These are phyloP conservation scores for Raffaelea arxii DNA, from an alignment of 2,329 filamentous ascomycete species.

Conservation along the genomic window DNA sequence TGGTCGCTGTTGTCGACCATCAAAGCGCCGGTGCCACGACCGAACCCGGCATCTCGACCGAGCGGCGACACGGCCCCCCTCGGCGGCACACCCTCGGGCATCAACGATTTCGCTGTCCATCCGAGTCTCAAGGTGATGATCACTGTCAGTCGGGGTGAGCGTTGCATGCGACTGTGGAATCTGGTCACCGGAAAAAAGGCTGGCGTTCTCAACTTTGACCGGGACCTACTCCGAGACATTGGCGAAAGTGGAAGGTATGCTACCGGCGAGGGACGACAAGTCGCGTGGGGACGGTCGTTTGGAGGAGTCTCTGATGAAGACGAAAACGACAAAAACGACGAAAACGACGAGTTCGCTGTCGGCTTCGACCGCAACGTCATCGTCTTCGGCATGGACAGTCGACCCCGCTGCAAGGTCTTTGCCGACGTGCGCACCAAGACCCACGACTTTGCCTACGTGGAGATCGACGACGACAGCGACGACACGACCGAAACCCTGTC, in stretches of 20 bases:
- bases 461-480: conserved; percentile 29
- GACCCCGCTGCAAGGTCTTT: conserved; percentile 64
- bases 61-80: conserved; percentile 82
- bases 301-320: conserved; percentile 17
- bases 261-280: conserved; percentile 71
- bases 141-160: conserved; percentile 80
- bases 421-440: conserved; percentile 65
- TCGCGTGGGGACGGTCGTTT: conserved; percentile 51
- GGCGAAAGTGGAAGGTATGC: conserved; percentile 63
- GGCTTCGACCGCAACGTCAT: conserved; percentile 78
- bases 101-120: conserved; percentile 93
- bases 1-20: conserved; percentile 83
- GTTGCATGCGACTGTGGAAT: conserved; percentile 91
- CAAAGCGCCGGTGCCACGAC: conserved; percentile 78
- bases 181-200: conserved; percentile 93
- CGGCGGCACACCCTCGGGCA: conserved; percentile 72
- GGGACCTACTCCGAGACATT: conserved; percentile 60
- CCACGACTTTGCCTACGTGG: conserved; percentile 69
- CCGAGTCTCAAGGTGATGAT: conserved; percentile 96
- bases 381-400: conserved; percentile 82
- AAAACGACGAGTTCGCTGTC: conserved; percentile 69
- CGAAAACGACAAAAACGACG: neutral
- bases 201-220: conserved; percentile 77
- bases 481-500: conserved; percentile 10
- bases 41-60: conserved; percentile 42